Evolutionary conservation across 176 grass and related monocot genomes (phyloP).

Genomic region (Stipa capillata): DNA sequence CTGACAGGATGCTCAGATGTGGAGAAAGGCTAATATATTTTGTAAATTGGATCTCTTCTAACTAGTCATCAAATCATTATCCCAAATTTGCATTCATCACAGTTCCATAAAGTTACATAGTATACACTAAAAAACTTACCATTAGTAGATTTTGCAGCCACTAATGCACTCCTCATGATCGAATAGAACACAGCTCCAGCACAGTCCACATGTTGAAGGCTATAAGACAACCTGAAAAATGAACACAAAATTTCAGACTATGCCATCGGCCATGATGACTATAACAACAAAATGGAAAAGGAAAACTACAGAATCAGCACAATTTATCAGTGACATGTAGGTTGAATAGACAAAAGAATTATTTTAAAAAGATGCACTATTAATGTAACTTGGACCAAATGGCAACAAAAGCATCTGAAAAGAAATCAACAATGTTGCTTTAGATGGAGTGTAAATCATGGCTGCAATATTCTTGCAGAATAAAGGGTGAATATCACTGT

Average conservation of each 20-base stretch:
- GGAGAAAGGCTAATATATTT: neutral
- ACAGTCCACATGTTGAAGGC: slow-evolving; percentile 75
- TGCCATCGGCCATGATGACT: neutral
- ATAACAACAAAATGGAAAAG: neutral
- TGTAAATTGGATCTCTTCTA: neutral
- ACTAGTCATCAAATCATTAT: neutral
- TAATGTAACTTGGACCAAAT: neutral
- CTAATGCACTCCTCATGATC: slow-evolving; percentile 61
- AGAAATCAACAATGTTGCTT: neutral
- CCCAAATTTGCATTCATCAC: neutral
- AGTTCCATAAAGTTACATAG: neutral
- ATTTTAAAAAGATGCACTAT: neutral
- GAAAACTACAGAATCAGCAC: neutral
- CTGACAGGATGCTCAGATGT: neutral
- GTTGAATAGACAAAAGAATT: neutral
- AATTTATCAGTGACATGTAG: neutral
- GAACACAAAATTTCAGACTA: slow-evolving; percentile 1
- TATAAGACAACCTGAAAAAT: slow-evolving; percentile 72
- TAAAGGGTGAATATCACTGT: neutral
- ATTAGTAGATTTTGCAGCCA: slow-evolving; percentile 46
- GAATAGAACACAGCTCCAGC: slow-evolving; percentile 76
- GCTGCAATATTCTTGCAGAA: neutral
- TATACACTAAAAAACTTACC: slow-evolving; percentile 20
- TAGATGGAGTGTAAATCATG: neutral
- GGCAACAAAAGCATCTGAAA: neutral